Percentiles rank a stretch among this genome's conserved stretches.
Conservation (phyloP, 257 asterid species). For the Mitragyna speciosa region DNA sequence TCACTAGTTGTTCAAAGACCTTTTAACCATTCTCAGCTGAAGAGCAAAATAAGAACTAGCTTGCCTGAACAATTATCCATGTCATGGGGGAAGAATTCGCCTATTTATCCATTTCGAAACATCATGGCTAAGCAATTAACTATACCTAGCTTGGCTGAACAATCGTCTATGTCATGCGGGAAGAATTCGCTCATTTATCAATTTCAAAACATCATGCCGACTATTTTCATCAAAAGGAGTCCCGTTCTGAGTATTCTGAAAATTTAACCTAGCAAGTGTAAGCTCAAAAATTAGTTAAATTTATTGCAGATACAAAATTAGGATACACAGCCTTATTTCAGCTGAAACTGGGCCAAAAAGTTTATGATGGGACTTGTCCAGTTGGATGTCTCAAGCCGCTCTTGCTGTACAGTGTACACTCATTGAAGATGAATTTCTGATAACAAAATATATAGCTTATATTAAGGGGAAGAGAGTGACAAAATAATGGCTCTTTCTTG, state of each 20-base stretch:
- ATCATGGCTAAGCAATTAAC: no score
- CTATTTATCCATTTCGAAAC: background rate
- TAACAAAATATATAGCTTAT: conserved; percentile 20
- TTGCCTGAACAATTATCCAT: background rate
- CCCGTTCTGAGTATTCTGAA: background rate
- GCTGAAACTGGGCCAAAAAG: background rate
- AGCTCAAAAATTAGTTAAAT: background rate
- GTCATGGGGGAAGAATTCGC: background rate
- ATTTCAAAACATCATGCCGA: background rate
- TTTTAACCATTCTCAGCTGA: background rate
- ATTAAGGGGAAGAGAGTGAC: conserved; percentile 42
- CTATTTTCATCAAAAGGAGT: background rate
- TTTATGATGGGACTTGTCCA: background rate
- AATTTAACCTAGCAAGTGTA: no score
- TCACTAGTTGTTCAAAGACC: background rate
- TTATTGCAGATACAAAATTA: background rate
- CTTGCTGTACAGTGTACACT: background rate
- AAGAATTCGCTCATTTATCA: background rate
- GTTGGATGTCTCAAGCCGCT: background rate
- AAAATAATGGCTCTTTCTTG: conserved; percentile 39
- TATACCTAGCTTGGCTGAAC: background rate
- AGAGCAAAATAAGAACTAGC: background rate
- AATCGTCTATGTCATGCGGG: background rate
- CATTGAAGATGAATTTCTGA: background rate
- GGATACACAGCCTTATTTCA: background rate